Percentiles rank a stretch among this genome's conserved stretches.
Conservation (phyloP, 2,329 filamentous ascomycete species). For the Trichoderma koningiopsis region DNA sequence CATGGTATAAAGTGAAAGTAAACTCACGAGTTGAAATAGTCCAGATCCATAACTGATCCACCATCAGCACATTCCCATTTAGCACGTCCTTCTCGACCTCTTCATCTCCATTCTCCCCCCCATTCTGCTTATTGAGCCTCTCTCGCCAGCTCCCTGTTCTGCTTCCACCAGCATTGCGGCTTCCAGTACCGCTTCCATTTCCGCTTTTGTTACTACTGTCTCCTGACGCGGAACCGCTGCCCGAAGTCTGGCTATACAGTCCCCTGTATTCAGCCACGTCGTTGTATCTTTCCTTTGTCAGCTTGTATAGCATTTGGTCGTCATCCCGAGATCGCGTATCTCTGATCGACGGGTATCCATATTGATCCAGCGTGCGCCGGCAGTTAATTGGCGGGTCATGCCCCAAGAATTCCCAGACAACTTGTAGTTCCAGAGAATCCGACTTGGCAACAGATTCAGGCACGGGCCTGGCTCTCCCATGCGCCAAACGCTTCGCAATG, state of each 20-base stretch:
- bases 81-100: slow-evolving; percentile 43
- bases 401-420: slow-evolving; percentile 65
- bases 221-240: slow-evolving; percentile 26
- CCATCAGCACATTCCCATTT: slow-evolving; percentile 64
- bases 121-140: slow-evolving; percentile 28
- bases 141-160: slow-evolving; percentile 37
- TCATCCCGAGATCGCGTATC: slow-evolving; percentile 64
- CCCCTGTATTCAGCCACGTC: slow-evolving; percentile 30
- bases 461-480: slow-evolving; percentile 59
- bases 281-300: slow-evolving; percentile 53
- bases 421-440: slow-evolving; percentile 58
- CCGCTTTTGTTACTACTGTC: slow-evolving; percentile 33
- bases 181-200: slow-evolving; percentile 32
- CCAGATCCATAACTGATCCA: slow-evolving; percentile 68
- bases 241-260: slow-evolving; percentile 37
- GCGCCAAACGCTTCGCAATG: slow-evolving; percentile 53
- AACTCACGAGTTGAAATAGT: slow-evolving; percentile 55
- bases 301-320: slow-evolving; percentile 69
- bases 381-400: slow-evolving; percentile 64
- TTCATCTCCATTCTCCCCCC: slow-evolving; percentile 28
- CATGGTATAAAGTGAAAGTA: not conserved
- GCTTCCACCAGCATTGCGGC: slow-evolving; percentile 34
- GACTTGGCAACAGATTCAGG: slow-evolving; percentile 56
- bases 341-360: slow-evolving; percentile 61
- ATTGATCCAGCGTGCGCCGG: slow-evolving; percentile 64